Percentiles rank a stretch among this genome's conserved stretches.
Evolutionary conservation across 2,329 filamentous ascomycete genomes (phyloP).

Genomic region (Botrytis elliptica): DNA sequence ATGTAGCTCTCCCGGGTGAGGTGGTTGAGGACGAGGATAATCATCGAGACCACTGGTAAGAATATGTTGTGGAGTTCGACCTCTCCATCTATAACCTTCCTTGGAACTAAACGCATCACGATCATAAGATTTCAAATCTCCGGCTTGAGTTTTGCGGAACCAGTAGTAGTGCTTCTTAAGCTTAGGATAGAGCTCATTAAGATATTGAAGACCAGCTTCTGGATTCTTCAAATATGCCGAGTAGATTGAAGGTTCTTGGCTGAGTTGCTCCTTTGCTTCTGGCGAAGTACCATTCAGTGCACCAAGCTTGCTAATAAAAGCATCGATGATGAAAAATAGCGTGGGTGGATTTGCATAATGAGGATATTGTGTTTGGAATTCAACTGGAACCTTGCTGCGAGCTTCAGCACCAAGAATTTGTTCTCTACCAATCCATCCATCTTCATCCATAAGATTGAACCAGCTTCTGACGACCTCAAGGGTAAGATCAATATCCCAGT

Average conservation of each 20-base stretch:
- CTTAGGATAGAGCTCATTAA: constrained; percentile 78
- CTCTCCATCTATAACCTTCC: constrained; percentile 94
- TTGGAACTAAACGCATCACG: constrained; percentile 83
- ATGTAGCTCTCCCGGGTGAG: constrained; percentile 93
- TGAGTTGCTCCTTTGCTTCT: constrained; percentile 46
- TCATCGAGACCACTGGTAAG: constrained; percentile 94
- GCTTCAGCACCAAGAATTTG: constrained; percentile 92
- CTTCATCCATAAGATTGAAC: constrained; percentile 94
- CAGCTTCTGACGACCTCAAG: constrained; percentile 89
- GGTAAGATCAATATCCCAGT: constrained; percentile 90
- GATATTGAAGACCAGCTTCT: constrained; percentile 66
- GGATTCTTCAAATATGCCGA: constrained; percentile 66
- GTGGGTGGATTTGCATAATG: constrained; percentile 98
- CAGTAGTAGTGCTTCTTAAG: constrained; percentile 88
- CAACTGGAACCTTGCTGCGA: constrained; percentile 85
- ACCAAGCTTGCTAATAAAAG: constrained; percentile 76
- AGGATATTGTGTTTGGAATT: constrained; percentile 95
- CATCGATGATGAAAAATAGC: constrained; percentile 83
- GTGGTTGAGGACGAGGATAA: constrained; percentile 89
- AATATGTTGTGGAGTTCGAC: constrained; percentile 81
- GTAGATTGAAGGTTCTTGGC: constrained; percentile 50
- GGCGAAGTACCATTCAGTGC: constrained; percentile 49
- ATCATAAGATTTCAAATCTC: constrained; percentile 89
- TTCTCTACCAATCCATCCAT: constrained; percentile 96
- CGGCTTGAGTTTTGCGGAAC: constrained; percentile 90